These are phyloP conservation scores for Craterostigma plantagineum DNA, from an alignment of 257 asterid species.

Conservation along the genomic window DNA sequence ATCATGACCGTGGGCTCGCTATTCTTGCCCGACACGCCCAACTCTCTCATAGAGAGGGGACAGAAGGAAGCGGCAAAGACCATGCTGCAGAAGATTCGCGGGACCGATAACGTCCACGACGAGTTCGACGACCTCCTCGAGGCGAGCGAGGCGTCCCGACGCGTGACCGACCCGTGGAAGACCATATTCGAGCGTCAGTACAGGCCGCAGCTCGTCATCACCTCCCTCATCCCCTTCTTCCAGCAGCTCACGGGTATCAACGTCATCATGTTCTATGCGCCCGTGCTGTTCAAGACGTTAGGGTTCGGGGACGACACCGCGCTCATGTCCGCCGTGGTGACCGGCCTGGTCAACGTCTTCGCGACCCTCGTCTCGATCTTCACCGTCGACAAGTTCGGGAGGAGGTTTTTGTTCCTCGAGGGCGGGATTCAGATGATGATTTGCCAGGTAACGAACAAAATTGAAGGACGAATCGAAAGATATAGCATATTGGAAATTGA, in stretches of 20 bases:
- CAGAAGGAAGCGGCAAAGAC: constrained; percentile 26
- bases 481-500: no score
- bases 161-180: constrained; percentile 58
- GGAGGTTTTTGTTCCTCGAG: constrained; percentile 53
- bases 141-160: constrained; percentile 54
- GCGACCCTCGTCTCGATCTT: constrained; percentile 48
- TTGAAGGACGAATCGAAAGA: no score
- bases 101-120: constrained; percentile 37
- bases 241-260: constrained; percentile 84
- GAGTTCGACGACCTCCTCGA: constrained; percentile 57
- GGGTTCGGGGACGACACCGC: constrained; percentile 51
- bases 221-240: constrained; percentile 53
- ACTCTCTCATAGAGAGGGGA: constrained; percentile 72
- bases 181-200: constrained; percentile 42
- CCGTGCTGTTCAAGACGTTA: constrained; percentile 48
- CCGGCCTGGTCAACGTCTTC: constrained; percentile 47
- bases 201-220: constrained; percentile 62
- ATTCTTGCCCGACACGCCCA: constrained; percentile 76
- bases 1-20: constrained; percentile 59
- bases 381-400: constrained; percentile 62
- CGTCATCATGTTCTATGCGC: constrained; percentile 84
- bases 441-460: no score
- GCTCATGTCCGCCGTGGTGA: constrained; percentile 51
- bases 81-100: constrained; percentile 39
- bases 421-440: constrained; percentile 75